A percentile compares a stretch with the other conserved stretches of the same genome.
Conservation (phyloP, 2,329 filamentous ascomycete genomes). For the Myriosclerotinia duriaeana region DNA sequence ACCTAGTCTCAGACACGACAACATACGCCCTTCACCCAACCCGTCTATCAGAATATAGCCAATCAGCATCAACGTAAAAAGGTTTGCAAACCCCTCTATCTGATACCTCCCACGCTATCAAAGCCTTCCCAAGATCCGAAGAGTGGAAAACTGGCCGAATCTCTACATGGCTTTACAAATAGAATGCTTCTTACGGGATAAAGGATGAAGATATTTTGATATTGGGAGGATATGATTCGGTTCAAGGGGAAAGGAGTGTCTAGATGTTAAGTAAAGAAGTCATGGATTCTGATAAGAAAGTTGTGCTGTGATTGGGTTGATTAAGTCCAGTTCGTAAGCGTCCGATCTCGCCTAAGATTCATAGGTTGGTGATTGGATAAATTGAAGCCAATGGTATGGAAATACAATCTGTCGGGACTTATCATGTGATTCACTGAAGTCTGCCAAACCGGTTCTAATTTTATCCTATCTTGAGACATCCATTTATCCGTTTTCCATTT, state of each 20-base stretch:
- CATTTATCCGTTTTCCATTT: not conserved
- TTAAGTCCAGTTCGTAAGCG: constrained; percentile 16
- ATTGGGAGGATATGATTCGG: constrained; percentile 12
- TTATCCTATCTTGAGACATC: not conserved
- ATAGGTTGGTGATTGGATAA: not conserved
- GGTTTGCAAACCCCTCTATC: not conserved
- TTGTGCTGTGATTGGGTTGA: constrained; percentile 12
- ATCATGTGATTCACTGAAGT: not conserved
- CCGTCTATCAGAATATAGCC: constrained; percentile 9
- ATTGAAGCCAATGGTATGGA: not conserved
- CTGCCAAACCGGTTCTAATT: not conserved
- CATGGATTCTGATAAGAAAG: constrained; percentile 21
- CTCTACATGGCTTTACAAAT: constrained; percentile 29
- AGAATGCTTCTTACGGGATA: constrained; percentile 31
- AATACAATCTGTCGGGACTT: constrained; percentile 11
- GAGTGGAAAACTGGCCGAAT: constrained; percentile 19
- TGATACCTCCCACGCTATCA: constrained; percentile 8
- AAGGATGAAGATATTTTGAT: constrained; percentile 15
- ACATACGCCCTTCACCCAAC: constrained; percentile 5
- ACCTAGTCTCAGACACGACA: constrained; percentile 1
- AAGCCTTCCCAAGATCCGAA: constrained; percentile 13
- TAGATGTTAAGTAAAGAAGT: constrained; percentile 7
- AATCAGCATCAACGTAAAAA: constrained; percentile 18
- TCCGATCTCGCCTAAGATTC: constrained; percentile 17
- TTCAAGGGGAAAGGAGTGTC: not conserved